phyloP scores from a whole-genome alignment of 169 alveolate species.

The Plasmodium knowlesi region DNA sequence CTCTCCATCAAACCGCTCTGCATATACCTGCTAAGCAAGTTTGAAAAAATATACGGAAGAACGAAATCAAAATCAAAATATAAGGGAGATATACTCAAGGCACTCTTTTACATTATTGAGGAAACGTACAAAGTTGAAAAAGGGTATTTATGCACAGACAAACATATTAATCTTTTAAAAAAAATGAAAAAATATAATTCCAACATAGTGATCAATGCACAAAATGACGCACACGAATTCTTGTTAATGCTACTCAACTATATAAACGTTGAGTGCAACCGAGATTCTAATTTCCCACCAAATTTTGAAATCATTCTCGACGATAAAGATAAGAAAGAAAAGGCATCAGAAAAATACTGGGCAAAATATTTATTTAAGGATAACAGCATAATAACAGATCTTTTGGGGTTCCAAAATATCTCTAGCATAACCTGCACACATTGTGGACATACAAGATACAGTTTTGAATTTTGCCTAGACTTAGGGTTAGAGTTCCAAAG shows the following conservation, averaged over 20 bases:
- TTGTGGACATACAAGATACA: conserved; percentile 70
- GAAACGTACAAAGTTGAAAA: conserved; percentile 28
- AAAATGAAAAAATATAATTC: conserved; percentile 60
- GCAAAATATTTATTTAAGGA: conserved; percentile 58
- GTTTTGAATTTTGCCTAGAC: conserved; percentile 72
- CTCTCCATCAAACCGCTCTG: conserved; percentile 69
- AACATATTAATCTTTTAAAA: conserved; percentile 55
- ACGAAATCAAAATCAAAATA: conserved; percentile 68
- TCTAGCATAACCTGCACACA: conserved; percentile 62
- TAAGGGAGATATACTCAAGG: conserved; percentile 58
- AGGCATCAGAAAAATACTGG: conserved; percentile 72
- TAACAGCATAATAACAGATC: conserved; percentile 67
- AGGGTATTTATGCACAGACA: conserved; percentile 32
- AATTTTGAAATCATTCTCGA: conserved; percentile 44
- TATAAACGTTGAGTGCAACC: conserved; percentile 67
- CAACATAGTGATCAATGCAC: conserved; percentile 41
- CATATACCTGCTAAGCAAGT: conserved; percentile 45
- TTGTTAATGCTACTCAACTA: conserved; percentile 35
- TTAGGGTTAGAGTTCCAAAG: conserved; percentile 48
- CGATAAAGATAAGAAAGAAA: conserved; percentile 68
- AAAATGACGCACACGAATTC: conserved; percentile 74
- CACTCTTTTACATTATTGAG: conserved; percentile 32
- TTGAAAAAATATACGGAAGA: conserved; percentile 1
- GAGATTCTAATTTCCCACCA: conserved; percentile 21
- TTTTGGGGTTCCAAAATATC: conserved; percentile 71